phyloP scores from a whole-genome alignment of 495 filamentous ascomycete genomes.

The Stereocaulon alpinum region DNA sequence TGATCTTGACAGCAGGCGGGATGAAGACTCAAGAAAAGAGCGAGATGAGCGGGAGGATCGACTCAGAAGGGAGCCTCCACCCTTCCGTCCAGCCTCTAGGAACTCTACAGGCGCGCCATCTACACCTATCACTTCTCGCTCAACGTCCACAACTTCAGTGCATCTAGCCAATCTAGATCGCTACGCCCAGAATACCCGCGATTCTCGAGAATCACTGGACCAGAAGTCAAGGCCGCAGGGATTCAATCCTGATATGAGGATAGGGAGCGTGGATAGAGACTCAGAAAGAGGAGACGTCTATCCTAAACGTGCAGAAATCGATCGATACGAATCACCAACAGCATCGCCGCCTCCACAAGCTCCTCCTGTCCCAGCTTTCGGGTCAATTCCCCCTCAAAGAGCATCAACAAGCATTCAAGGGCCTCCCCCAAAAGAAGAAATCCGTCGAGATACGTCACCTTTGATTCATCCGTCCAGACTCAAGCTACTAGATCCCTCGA shows the following conservation, averaged over 20 bases:
- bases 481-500: conserved; percentile 22
- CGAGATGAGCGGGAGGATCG: conserved; percentile 44
- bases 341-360: conserved; percentile 62
- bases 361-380: conserved; percentile 75
- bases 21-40: conserved; percentile 36
- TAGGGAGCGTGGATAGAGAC: conserved; percentile 25
- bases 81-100: conserved; percentile 35
- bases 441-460: conserved; percentile 6
- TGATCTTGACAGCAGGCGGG: conserved; percentile 36
- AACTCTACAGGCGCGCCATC: conserved; percentile 21
- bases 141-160: conserved; percentile 16
- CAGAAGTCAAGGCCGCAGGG: conserved; percentile 35
- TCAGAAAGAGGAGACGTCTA: conserved; percentile 29
- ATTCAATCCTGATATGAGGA: conserved; percentile 14
- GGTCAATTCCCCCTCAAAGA: conserved; percentile 40
- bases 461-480: conserved; percentile 14
- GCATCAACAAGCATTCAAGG: conserved; percentile 26
- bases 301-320: conserved; percentile 30
- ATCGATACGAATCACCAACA: conserved; percentile 28
- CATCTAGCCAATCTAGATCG: conserved; percentile 14
- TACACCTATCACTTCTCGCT: conserved; percentile 14
- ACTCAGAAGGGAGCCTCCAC: conserved; percentile 41
- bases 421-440: conserved; percentile 13
- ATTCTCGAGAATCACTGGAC: conserved; percentile 19
- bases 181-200: conserved; percentile 10